Conservation (phyloP, 2,329 filamentous ascomycete species). For the Ceratocystis eucalypticola region DNA sequence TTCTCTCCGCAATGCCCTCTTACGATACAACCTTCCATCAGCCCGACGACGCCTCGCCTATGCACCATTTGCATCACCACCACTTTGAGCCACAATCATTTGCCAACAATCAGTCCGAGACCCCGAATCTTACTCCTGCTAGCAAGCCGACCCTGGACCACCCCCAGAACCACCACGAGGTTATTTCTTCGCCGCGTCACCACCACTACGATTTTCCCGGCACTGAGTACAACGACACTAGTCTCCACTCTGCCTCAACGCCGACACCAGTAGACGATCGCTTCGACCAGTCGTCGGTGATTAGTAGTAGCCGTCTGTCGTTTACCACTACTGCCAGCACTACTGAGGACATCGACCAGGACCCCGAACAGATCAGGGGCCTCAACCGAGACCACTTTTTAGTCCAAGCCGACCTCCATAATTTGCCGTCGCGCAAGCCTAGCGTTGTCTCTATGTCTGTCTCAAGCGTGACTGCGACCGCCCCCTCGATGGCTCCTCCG, state of each 20-base stretch:
- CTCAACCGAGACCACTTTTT: slow-evolving; percentile 12
- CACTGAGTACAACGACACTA: slow-evolving; percentile 18
- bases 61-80: slow-evolving; percentile 14
- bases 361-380: not conserved
- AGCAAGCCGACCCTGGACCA: not conserved
- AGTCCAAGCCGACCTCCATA: slow-evolving; percentile 6
- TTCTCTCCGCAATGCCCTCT: slow-evolving; percentile 18
- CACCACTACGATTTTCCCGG: slow-evolving; percentile 17
- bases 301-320: not conserved
- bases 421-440: slow-evolving; percentile 14
- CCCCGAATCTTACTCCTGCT: not conserved
- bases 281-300: slow-evolving; percentile 18
- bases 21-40: slow-evolving; percentile 13
- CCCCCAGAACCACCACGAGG: not conserved
- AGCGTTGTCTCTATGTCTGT: slow-evolving; percentile 17
- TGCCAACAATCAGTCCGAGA: not conserved
- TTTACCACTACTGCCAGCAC: not conserved
- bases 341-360: not conserved
- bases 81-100: slow-evolving; percentile 3
- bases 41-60: slow-evolving; percentile 14
- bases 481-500: not conserved
- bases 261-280: slow-evolving; percentile 17
- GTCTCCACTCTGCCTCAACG: slow-evolving; percentile 17
- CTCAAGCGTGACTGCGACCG: not conserved
- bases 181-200: slow-evolving; percentile 4